Evolutionary conservation across 495 filamentous ascomycete species (phyloP).

Genomic region (Tetracladium marchalianum): DNA sequence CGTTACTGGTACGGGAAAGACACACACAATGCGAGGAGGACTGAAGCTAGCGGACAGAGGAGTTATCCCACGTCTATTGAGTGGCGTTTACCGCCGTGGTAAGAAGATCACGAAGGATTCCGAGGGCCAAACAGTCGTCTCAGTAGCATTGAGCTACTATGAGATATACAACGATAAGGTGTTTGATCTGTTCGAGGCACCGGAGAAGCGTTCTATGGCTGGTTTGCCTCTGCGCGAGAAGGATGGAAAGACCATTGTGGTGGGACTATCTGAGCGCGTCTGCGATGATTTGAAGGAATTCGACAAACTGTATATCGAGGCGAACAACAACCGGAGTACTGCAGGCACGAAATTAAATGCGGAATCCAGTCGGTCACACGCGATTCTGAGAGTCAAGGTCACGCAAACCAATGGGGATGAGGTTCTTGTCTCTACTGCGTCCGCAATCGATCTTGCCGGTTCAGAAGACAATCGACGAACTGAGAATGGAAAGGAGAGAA

Average conservation of each 20-base stretch:
- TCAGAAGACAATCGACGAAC: conserved; percentile 94
- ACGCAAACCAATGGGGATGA: conserved; percentile 62
- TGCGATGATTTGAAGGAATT: conserved; percentile 89
- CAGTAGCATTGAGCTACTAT: conserved; percentile 84
- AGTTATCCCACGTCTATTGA: conserved; percentile 82
- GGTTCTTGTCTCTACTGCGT: conserved; percentile 69
- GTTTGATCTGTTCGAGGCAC: conserved; percentile 83
- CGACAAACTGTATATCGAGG: conserved; percentile 83
- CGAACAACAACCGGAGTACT: conserved; percentile 86
- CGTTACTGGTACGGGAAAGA: conserved; percentile 92
- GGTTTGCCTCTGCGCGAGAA: conserved; percentile 84
- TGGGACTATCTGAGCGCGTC: conserved; percentile 77
- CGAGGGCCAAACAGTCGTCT: conserved; percentile 59
- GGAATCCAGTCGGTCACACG: conserved; percentile 87
- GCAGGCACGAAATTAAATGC: conserved; percentile 94
- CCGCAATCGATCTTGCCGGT: conserved; percentile 92
- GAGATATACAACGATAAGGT: conserved; percentile 98
- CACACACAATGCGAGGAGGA: conserved; percentile 95
- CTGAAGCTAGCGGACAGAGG: conserved; percentile 82
- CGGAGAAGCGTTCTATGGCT: conserved; percentile 77
- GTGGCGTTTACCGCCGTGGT: conserved; percentile 72
- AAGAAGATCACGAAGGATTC: conserved; percentile 85
- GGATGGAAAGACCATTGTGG: conserved; percentile 86
- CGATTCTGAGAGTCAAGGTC: conserved; percentile 84
- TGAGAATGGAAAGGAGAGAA: conserved; percentile 85